Conservation (phyloP, 495 filamentous ascomycete genomes). For the Bryoglossum gracile region DNA sequence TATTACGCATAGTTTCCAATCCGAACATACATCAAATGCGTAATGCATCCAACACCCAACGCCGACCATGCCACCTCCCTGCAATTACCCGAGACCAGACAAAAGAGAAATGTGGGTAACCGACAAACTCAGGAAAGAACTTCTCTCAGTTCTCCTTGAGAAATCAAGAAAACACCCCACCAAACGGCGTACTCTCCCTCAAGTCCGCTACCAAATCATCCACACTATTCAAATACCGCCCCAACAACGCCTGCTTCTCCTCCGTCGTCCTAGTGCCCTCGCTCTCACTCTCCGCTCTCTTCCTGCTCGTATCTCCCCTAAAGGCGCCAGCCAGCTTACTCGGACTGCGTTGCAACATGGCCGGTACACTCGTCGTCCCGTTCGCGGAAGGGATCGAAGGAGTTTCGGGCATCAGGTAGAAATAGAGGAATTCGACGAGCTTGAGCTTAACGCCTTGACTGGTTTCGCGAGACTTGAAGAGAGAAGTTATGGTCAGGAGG, state of each 20-base stretch:
- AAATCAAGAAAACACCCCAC: conserved; percentile 36
- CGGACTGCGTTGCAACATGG: conserved; percentile 59
- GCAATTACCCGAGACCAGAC: too few relatives aligned
- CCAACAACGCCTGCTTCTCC: conserved; percentile 80
- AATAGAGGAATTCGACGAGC: conserved; percentile 87
- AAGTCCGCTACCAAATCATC: conserved; percentile 88
- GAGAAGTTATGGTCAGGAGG: conserved; percentile 81
- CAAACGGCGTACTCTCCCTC: conserved; percentile 69
- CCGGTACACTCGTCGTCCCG: conserved; percentile 25
- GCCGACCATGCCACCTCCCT: conserved; percentile 8
- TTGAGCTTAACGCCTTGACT: conserved; percentile 84
- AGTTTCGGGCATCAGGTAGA: conserved; percentile 93
- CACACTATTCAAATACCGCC: conserved; percentile 77
- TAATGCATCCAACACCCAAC: conserved; percentile 15
- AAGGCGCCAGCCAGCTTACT: conserved; percentile 58
- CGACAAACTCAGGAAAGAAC: too few relatives aligned
- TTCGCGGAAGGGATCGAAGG: conserved; percentile 45
- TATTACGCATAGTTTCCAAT: too few relatives aligned
- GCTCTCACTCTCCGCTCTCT: conserved; percentile 26
- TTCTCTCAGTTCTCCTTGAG: too few relatives aligned
- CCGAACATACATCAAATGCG: neutral
- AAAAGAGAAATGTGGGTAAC: too few relatives aligned
- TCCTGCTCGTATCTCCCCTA: conserved; percentile 19
- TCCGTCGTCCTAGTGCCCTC: conserved; percentile 61
- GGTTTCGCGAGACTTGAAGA: conserved; percentile 81